Evolutionary conservation across 306 rosid genomes (phyloP), one percentile per base, ranked within the genome.

Genomic region (Quercus rubra): DNA sequence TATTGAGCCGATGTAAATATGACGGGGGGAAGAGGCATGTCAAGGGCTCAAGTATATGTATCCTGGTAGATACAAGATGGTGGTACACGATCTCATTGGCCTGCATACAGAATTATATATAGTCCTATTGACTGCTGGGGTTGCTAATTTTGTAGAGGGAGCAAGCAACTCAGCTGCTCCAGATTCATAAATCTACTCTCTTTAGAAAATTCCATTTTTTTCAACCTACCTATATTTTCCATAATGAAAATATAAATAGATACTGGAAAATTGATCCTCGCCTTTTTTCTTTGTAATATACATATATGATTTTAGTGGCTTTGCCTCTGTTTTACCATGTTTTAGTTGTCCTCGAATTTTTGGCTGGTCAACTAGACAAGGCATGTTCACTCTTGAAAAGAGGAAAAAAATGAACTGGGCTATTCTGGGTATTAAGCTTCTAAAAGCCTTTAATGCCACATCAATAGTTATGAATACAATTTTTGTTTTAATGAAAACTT

Each of bases 151-250:
- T 89, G 89, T 85, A 80, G 80, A 79, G 85, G 77, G 89, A 89
- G 95, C 87, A 83, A 86, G 92, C 82, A 85, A 83, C 93, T 90
- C 88, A 83, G 86, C 90, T 90, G 93, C 92, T 90, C 87, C 71
- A 5, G 64, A 73, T 81, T 46, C 33, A 12, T 77, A 28, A 5
- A 30, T 74, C 20, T 70, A 71, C 75, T 78, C 71, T 77, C 33
- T 71, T 71, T 52, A 43, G 49, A 61, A 70, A 73, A 51, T 33
- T 79, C 72, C 38, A 72, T 21, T 71, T 6, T 6, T 35, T 23
- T 68, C 52, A 49, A 57, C 18, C 54, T 59, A 51, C 25, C 55
- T 70, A 61, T 77, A 72, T 55, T 77, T 43, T 58, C 6, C 41
- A 70, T 68, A 76, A 76, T 41, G 25, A 77, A 81, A 49, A 78